Evolutionary conservation across 805 yeast species (phyloP), one percentile per base, ranked within the genome.

Genomic region (Lachancea waltii): DNA sequence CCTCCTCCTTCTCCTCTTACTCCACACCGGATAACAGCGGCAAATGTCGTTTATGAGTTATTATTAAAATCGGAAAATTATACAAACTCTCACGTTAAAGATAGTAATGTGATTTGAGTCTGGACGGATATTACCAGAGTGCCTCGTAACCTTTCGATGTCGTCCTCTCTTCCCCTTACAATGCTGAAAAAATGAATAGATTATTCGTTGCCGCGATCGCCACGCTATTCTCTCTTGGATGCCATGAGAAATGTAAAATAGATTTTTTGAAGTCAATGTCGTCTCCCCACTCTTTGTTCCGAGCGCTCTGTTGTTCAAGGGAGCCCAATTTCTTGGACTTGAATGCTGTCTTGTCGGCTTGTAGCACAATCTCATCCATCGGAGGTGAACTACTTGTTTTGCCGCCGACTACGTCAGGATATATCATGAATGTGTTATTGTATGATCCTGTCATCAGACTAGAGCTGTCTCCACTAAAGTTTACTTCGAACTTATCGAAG

Each of bases 161-260:
- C 24, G 7, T 32, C 35, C 30, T 30, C 11, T 19, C 29, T 22
- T 29, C 27, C 25, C 28, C 22, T 65, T 64, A 82, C 53, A 79
- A 69, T 38, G 92, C 81, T 41, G 90, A 81, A 60, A 84, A 84
- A 44, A 84, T 82, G 65, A 82, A 84, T 51, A 85, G 73, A 66
- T 92, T 92, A 68, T 92, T 94, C 16, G 99, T 92, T 14, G 98
- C 97, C 34, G 97, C 97, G 56, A 92, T 85, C 30, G 98, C 98
- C 50, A 92, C 95, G 36, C 92, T 80, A 66, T 92, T 86, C 66
- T 94, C 98, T 50, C 70, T 72, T 47, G 99, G 98, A 70, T 92
- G 98, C 98, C 99, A 92, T 61, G 97, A 86, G 63, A 87, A 72
- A 65, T 92, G 97, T 63, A 90, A 71, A 44, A 92, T 89, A 63